phyloP scores from a whole-genome alignment of 306 rosid genomes.

The Sindora glabra region DNA sequence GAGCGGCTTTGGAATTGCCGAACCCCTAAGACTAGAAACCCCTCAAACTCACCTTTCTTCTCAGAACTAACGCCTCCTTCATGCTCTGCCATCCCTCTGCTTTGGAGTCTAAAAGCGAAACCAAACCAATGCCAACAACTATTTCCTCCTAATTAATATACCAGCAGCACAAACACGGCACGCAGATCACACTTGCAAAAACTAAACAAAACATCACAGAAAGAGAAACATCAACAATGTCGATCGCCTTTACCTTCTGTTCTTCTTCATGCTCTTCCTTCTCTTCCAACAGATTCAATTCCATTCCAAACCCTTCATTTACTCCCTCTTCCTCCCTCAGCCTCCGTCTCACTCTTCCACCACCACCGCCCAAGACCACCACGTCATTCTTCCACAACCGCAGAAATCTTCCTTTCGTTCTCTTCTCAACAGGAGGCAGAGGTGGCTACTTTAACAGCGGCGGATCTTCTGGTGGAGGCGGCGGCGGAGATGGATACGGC shows the following conservation, averaged over 20 bases:
- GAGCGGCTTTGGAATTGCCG: not conserved
- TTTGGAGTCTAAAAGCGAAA: not conserved
- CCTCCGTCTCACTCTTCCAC: conserved; percentile 13
- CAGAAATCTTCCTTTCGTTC: conserved; percentile 7
- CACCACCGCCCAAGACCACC: not conserved
- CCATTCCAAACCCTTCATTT: conserved; percentile 19
- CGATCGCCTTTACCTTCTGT: conserved; percentile 51
- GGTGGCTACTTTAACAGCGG: conserved; percentile 22
- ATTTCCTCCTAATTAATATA: not conserved
- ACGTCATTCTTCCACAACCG: conserved; percentile 11
- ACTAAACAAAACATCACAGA: not conserved
- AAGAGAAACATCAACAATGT: conserved; percentile 29
- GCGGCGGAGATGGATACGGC: conserved; percentile 17
- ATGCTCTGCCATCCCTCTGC: not conserved
- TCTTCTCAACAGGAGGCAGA: conserved; percentile 13
- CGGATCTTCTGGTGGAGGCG: conserved; percentile 11
- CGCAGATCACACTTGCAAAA: not conserved
- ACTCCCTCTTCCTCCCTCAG: conserved; percentile 10
- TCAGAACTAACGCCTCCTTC: conserved; percentile 21
- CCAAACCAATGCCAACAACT: not conserved
- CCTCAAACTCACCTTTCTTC: not conserved
- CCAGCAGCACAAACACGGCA: not conserved
- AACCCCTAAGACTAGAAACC: not conserved
- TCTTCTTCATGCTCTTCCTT: conserved; percentile 24
- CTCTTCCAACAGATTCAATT: conserved; percentile 27